Base-by-base conservation (phyloP, 2,329 filamentous ascomycete genomes). In the Drechmeria coniospora region DNA sequence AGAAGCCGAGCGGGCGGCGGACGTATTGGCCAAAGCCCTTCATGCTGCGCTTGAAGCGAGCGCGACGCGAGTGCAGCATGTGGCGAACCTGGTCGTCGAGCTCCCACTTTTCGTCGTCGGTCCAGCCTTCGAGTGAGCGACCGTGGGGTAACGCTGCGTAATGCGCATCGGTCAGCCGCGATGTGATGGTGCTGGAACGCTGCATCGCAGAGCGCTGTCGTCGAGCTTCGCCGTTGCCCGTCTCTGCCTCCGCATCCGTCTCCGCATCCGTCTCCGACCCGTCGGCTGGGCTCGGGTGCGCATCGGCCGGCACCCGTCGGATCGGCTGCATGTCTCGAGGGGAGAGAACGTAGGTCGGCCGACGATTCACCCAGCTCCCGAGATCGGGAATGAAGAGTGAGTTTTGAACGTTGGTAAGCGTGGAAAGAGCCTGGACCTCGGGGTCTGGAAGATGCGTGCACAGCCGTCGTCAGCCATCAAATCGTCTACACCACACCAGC, bases 401-500 rank as follows among this genome's bases (percentile, higher is more conserved):
- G 47, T 92, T 92, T 44, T 92, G 82, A 13, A 92, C 75, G 43
- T 92, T 92, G 23, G 80, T 92, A 8, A 92, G 65, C 10, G 81
- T 87, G 0, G 80, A 82, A 4, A 92, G 57, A 0, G 82, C 82
- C 20, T 80, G 73, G 4, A 92, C 74, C 54, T 92, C 80, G 23
- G 82, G 81, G 42, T 92, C 82, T 84, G 37, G 5, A 15, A 11
- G 20, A n/a, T n/a, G n/a, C n/a, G n/a, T n/a, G n/a, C n/a, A n/a
- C n/a, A n/a, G n/a, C n/a, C n/a, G n/a, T n/a, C n/a, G n/a, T n/a
- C n/a, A n/a, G n/a, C n/a, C n/a, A n/a, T n/a, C n/a, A n/a, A n/a
- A n/a, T n/a, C n/a, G n/a, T n/a, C n/a, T n/a, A n/a, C n/a, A n/a
- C n/a, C n/a, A n/a, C n/a, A n/a, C n/a, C n/a, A n/a, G n/a, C n/a